Evolutionary conservation across 352 stramenopile genomes (phyloP).

Genomic region (Saprolegnia parasitica): DNA sequence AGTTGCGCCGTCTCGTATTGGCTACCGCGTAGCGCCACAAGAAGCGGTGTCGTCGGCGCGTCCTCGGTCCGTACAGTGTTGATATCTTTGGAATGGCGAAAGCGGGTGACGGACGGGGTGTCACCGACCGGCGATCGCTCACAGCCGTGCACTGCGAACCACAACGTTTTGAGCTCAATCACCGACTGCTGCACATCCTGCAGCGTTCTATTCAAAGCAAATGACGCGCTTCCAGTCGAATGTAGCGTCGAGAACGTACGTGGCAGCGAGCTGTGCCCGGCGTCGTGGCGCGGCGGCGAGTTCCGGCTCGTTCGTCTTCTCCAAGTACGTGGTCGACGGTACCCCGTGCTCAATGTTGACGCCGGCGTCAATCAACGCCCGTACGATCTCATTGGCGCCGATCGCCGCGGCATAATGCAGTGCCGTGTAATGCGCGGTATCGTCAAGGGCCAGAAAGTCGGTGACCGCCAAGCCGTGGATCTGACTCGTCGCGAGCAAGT

Average conservation of each 20-base stretch:
- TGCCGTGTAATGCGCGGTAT: not conserved
- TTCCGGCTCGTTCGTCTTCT: no score
- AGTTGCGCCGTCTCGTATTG: not conserved
- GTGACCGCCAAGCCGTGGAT: not conserved
- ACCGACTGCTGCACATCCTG: not conserved
- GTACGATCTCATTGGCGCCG: not conserved
- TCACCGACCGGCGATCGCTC: not conserved
- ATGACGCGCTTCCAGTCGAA: not conserved
- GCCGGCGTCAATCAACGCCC: not conserved
- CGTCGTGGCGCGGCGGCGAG: not conserved
- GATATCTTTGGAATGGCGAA: not conserved
- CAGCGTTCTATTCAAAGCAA: not conserved
- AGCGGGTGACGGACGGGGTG: not conserved
- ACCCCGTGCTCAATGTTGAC: not conserved
- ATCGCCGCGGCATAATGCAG: not conserved
- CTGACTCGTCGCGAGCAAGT: not conserved
- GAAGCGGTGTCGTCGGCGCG: not conserved
- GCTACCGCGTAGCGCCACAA: not conserved
- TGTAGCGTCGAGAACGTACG: not conserved
- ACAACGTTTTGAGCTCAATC: not conserved
- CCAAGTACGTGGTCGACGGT: not conserved
- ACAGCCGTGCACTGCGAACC: not conserved
- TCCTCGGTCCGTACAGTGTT: no score
- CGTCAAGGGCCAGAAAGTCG: not conserved
- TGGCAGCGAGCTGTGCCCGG: not conserved